phyloP scores from a whole-genome alignment of 257 asterid species.

The Cinchona pubescens region DNA sequence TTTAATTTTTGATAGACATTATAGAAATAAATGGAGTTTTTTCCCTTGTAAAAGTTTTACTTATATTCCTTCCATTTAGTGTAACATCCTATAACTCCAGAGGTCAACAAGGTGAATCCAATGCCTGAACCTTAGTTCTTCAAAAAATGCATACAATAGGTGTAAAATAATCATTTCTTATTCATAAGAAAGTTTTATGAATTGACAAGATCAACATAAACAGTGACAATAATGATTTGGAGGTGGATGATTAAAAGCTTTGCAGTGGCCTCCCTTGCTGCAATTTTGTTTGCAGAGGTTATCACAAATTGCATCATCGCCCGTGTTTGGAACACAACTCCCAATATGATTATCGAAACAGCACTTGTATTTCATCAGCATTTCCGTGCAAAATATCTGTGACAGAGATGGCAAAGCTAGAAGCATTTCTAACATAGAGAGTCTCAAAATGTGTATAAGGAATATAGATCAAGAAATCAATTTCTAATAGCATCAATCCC shows the following conservation, averaged over 20 bases:
- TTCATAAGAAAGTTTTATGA: neutral
- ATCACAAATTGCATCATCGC: neutral
- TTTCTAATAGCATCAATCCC: too few relatives aligned
- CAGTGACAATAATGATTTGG: slow-evolving; percentile 23
- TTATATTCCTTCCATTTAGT: neutral
- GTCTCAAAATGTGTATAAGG: neutral
- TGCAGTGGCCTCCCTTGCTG: slow-evolving; percentile 12
- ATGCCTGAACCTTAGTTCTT: too few relatives aligned
- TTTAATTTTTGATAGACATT: too few relatives aligned
- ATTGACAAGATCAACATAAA: slow-evolving; percentile 1
- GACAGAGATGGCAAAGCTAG: neutral
- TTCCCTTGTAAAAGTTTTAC: too few relatives aligned
- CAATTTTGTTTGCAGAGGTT: neutral
- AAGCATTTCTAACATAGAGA: neutral
- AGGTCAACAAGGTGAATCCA: too few relatives aligned
- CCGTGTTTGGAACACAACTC: neutral
- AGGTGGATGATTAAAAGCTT: neutral
- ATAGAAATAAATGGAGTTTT: too few relatives aligned
- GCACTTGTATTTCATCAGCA: neutral
- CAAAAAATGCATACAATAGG: neutral
- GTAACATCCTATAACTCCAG: neutral
- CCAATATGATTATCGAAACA: slow-evolving; percentile 8
- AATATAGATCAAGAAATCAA: too few relatives aligned
- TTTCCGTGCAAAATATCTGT: neutral
- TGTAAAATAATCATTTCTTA: neutral